Conservation (phyloP, 768 basidiomycete species). For the Hemileccinum impolitum region DNA sequence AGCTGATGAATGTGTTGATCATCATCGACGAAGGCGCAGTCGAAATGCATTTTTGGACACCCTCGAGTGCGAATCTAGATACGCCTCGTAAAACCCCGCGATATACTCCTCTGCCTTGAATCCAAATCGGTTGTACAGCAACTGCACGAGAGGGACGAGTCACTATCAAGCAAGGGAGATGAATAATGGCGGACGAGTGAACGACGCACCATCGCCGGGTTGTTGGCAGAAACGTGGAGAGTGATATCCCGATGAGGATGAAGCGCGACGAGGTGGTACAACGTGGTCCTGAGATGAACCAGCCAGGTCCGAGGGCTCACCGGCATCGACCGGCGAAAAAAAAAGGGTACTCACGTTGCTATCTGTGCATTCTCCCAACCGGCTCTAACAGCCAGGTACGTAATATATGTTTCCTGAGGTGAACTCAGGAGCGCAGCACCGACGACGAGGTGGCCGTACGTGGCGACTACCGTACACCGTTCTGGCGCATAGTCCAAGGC, state of each 20-base stretch:
- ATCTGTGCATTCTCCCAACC: constrained; percentile 83
- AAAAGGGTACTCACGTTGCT: constrained; percentile 51
- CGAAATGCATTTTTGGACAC: constrained; percentile 80
- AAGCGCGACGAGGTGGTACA: constrained; percentile 68
- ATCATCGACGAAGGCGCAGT: constrained; percentile 62
- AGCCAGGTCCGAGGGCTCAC: not conserved
- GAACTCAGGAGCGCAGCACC: constrained; percentile 76
- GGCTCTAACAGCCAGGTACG: constrained; percentile 71
- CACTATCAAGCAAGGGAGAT: not conserved
- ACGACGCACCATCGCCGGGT: constrained; percentile 64
- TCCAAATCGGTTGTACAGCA: constrained; percentile 82
- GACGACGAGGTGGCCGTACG: constrained; percentile 66
- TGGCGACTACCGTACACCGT: constrained; percentile 71
- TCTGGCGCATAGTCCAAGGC: constrained; percentile 67
- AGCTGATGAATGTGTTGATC: not conserved
- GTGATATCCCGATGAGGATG: constrained; percentile 78
- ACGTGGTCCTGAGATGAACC: constrained; percentile 52
- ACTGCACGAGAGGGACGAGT: constrained; percentile 32
- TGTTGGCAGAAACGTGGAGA: constrained; percentile 79
- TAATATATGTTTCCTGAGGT: constrained; percentile 79
- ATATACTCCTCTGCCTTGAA: constrained; percentile 87
- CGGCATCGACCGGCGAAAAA: not conserved
- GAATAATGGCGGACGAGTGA: not conserved
- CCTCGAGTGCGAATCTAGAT: constrained; percentile 65
- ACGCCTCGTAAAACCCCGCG: constrained; percentile 76